Evolutionary conservation across 495 filamentous ascomycete species (phyloP), one percentile per base, ranked within the genome.

Genomic region (Xylaria cubensis): DNA sequence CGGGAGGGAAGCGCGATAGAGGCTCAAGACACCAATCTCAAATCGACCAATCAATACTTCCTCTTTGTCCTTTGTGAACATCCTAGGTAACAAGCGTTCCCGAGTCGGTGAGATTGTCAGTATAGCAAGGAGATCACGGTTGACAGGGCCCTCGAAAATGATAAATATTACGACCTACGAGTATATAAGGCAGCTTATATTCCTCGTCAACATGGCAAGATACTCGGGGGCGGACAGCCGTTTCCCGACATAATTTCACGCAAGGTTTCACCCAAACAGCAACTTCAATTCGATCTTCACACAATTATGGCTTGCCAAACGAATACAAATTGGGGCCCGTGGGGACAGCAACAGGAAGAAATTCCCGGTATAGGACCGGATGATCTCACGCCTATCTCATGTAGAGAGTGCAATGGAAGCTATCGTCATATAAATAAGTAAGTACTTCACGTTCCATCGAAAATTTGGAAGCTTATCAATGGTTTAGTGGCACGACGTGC

Each of bases 371-470:
- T 71, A 34, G 69, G 69, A 5, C 36, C 44, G 9, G 8, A 32
- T 1, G 46, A 71, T 39, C 69, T 71, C 13, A 51, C 24, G 13
- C 46, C 50, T 1, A 71, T 71, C 46, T 24, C 36, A 8, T 71
- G 69, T 48, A 64, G 69, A 46, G n/a, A 55, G 21, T 71, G 69
- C 9, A 32, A 67, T 13, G 42, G 46, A 17, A 62, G 58, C 26
- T 71, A 48, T 13, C n/a, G 42, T 51, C 50, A 71, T 58, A 51
- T 71, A 50, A 64, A 44, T 12, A 71, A 56, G 69, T 71, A 71
- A 56, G 59, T 21, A 5, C 4, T 36, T 21, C 15, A 24, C 15
- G 0, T 56, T 1, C n/a, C 32, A 21, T 44, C 21, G 29, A 24
- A 32, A 3, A 41, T 53, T 9, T 26, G 21, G 15, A 56, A 41